phyloP scores from a whole-genome alignment of 208 protist genomes.

The Tetramitus jugosus region DNA sequence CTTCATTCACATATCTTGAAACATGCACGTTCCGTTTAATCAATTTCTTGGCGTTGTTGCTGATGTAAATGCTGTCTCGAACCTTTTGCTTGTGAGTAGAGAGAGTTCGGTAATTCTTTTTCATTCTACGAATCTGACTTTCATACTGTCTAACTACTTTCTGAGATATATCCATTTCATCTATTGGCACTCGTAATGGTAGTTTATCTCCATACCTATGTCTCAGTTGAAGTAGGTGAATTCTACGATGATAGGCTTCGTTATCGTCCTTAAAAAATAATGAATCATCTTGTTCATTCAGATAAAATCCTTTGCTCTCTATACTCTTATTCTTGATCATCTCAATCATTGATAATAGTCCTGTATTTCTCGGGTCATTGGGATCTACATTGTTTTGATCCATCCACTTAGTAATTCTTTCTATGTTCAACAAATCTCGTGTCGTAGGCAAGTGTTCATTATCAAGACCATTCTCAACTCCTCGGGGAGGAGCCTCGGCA shows the following conservation, averaged over 20 bases:
- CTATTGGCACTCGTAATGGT: background rate
- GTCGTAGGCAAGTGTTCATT: background rate
- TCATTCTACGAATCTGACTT: too few relatives aligned
- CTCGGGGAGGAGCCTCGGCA: background rate
- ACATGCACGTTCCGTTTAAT: background rate
- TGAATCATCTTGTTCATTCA: conserved; percentile 1
- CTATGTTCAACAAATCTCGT: background rate
- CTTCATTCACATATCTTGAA: background rate
- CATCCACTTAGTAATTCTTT: too few relatives aligned
- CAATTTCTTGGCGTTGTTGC: too few relatives aligned
- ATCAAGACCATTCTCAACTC: background rate
- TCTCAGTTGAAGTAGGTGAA: background rate
- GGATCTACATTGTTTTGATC: too few relatives aligned
- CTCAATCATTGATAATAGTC: background rate
- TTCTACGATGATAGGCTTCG: background rate
- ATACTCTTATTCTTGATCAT: background rate
- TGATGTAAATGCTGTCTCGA: too few relatives aligned
- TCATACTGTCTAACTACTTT: too few relatives aligned
- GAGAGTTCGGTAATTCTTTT: too few relatives aligned
- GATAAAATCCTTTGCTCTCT: too few relatives aligned
- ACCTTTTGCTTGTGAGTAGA: too few relatives aligned
- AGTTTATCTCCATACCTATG: background rate
- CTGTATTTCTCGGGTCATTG: conserved; percentile 14
- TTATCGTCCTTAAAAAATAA: conserved; percentile 7
- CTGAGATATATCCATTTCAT: too few relatives aligned